Evolutionary conservation across 371 early-diverging fungal genomes (phyloP), one percentile per base, ranked within the genome.

Genomic region (Thermomucor indicae-seudaticae): DNA sequence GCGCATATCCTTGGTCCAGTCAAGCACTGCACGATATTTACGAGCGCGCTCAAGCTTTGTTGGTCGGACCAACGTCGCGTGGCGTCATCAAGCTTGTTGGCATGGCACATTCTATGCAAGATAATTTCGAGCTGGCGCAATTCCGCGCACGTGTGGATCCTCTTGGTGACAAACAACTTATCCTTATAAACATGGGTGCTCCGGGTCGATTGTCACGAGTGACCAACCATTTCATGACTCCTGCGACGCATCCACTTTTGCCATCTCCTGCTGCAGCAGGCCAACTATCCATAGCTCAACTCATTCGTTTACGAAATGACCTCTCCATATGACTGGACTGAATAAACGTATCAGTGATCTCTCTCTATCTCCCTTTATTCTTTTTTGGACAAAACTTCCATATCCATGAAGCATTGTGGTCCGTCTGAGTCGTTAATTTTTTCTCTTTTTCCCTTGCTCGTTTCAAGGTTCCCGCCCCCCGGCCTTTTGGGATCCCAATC

Each of bases 111-210:
- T 55, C 64, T 11, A 63, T 88, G 59, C 62, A 73, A 31, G 91
- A 93, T 67, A 94, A 93, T 67, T 69, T 87, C 48, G 80, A 76
- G 14, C 77, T 92, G 43, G 72, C 81, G 37, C 60, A 62, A 19
- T 93, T 93, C 28, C 42, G 64, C 19, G 45, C 31, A 12, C 43
- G 45, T 2, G 38, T 64, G 2, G 57, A 57, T 25, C 56, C 55
- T 29, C 51, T 35, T 8, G 43, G 45, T 2, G 49, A 59, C 23
- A 66, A 78, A 47, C 89, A 91, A 10, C 42, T 93, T 44, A 94
- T 96, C 50, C 84, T 91, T 2, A 70, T 95, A 28, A 92, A 94
- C 67, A 96, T 96, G 97, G 92, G 94, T 1, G 63, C 74, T 4
- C 43, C 62, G 3, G 97, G 96, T n/a, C 89, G 86, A 60, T 57